Evolutionary conservation across 306 rosid genomes (phyloP), one percentile per base, ranked within the genome.

Genomic region (Ceratonia siliqua): DNA sequence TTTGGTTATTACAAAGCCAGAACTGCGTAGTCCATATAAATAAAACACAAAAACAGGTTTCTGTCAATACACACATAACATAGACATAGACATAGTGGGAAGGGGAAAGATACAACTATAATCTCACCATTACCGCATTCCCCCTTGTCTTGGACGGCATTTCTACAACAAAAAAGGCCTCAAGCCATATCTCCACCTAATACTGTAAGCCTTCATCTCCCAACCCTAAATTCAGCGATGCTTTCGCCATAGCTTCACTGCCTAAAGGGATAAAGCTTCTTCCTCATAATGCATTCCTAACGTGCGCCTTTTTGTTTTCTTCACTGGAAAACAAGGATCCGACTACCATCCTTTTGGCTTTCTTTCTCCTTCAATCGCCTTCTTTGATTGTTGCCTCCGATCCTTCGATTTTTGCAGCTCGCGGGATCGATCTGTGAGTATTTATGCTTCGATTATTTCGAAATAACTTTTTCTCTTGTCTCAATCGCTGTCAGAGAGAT

Each of bases 361-460:
- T 14, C 48, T 25, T 30, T 14, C 56, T 25, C 38, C 61, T 21
- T 3, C 3, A 72, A 35, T 76, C 63, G 85, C 72, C 17, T 59
- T 61, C 49, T 38, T 38, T 36, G 30, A 18, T 62, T 62, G 30
- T 36, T 62, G 49, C 30, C 49, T 62, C 87, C 81, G 86, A 85
- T 87, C 89, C 45, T 82, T 36, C 68, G 27, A 11, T 17, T 80
- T 85, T 32, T 20, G n/a, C 46, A 53, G 50, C 69, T 62, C 11
- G 24, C 32, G 42, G 27, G 38, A 73, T 77, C 89, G 91, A 87
- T 87, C 91, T 83, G 89, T 85, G 85, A 82, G 89, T 70, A 36
- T 75, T 48, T 62, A 46, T 20, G 62, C n/a, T 80, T 69, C 20
- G 61, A 8, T 64, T 42, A 5, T 56, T 9, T 33, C 39, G 18